A percentile compares a stretch with the other conserved stretches of the same genome.
phyloP scores from a whole-genome alignment of 2,329 filamentous ascomycete species.

The Leptographium galeiforme region DNA sequence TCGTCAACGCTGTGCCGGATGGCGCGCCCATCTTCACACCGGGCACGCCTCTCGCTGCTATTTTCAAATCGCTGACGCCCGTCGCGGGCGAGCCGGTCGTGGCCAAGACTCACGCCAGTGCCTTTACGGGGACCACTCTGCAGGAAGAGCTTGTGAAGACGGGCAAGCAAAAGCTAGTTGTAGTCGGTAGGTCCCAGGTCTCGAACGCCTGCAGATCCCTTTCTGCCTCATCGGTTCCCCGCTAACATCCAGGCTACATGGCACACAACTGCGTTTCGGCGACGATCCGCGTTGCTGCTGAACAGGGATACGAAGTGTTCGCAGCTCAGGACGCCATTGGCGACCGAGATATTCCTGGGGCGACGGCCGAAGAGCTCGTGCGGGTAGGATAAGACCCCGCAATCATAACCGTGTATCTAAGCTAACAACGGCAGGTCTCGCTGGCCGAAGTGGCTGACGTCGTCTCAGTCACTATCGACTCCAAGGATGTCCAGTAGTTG shows the following conservation, averaged over 20 bases:
- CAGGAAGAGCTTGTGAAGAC: conserved; percentile 2
- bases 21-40: conserved; percentile 7
- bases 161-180: conserved; percentile 1
- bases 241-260: neutral
- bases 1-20: neutral
- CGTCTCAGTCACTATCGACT: conserved; percentile 3
- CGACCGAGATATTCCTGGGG: conserved; percentile 48
- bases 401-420: neutral
- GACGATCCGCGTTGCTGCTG: conserved; percentile 45
- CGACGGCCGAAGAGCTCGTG: conserved; percentile 4
- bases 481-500: conserved; percentile 1
- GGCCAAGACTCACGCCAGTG: conserved; percentile 2
- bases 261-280: conserved; percentile 20
- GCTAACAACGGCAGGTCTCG: neutral
- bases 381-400: neutral
- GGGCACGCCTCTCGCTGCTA: conserved; percentile 2
- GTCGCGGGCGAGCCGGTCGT: conserved; percentile 3
- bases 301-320: conserved; percentile 51
- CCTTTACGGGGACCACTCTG: neutral
- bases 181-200: neutral
- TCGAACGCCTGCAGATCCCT: neutral
- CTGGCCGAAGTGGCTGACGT: conserved; percentile 4
- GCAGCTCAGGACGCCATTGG: conserved; percentile 50
- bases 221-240: neutral
- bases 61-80: conserved; percentile 3